A percentile compares a stretch with the other conserved stretches of the same genome.
These are phyloP conservation scores for Lyophyllum decastes DNA, from an alignment of 768 basidiomycete genomes.

Conservation along the genomic window DNA sequence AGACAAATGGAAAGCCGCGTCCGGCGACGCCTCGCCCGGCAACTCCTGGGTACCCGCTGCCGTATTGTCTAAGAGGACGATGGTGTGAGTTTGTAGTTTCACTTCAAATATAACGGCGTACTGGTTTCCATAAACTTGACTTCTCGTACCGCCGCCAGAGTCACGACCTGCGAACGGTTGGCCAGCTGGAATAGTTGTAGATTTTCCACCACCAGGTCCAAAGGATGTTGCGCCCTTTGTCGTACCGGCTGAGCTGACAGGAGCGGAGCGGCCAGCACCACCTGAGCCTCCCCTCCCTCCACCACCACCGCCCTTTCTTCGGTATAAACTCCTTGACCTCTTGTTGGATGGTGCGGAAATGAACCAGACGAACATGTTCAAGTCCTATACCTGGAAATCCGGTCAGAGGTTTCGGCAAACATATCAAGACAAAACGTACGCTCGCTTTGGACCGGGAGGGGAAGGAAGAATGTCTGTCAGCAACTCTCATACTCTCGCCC, in stretches of 20 bases:
- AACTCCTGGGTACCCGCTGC: constrained; percentile 55
- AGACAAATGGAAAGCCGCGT: constrained; percentile 54
- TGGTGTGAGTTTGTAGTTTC: neutral
- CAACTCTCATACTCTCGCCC: neutral
- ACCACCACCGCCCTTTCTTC: constrained; percentile 35
- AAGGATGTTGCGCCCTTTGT: constrained; percentile 15
- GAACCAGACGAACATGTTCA: constrained; percentile 32
- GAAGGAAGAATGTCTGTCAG: neutral
- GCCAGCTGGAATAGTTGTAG: constrained; percentile 35
- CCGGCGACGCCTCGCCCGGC: constrained; percentile 39
- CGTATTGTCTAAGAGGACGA: constrained; percentile 40
- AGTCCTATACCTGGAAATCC: neutral
- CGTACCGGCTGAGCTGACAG: constrained; percentile 14
- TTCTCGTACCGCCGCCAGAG: constrained; percentile 47
- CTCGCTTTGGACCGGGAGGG: neutral
- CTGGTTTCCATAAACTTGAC: constrained; percentile 40
- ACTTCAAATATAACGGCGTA: constrained; percentile 21
- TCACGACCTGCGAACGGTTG: constrained; percentile 39
- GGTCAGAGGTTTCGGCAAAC: neutral
- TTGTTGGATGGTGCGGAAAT: constrained; percentile 11
- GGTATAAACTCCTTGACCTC: constrained; percentile 10
- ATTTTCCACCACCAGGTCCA: constrained; percentile 24
- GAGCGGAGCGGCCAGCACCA: constrained; percentile 10
- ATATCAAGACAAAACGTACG: neutral
- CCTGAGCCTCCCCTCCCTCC: constrained; percentile 22